These are phyloP conservation scores for Globisporangium orthogonon DNA, from an alignment of 352 stramenopile genomes.

Conservation along the genomic window DNA sequence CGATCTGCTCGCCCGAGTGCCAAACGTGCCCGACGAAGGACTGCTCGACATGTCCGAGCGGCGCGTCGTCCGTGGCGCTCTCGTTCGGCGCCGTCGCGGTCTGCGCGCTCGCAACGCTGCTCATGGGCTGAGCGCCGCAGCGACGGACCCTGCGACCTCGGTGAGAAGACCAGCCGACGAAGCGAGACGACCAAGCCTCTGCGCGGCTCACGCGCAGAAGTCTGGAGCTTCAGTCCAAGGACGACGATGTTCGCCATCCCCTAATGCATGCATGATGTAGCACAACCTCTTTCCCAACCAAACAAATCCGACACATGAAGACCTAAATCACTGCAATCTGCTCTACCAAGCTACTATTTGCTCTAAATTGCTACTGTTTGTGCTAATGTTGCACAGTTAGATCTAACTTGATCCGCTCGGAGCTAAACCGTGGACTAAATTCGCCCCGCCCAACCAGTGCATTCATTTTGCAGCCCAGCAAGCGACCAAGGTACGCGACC, in stretches of 20 bases:
- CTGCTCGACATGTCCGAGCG: conserved; percentile 20
- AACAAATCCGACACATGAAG: background rate
- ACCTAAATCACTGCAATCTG: background rate
- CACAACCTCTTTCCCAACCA: background rate
- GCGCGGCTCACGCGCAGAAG: too few species aligned
- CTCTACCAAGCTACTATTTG: background rate
- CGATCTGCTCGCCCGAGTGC: conserved; percentile 25
- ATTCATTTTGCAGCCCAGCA: conserved; percentile 12
- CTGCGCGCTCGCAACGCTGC: conserved; percentile 12
- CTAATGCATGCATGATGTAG: background rate
- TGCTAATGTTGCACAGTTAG: background rate
- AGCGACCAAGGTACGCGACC: conserved; percentile 5
- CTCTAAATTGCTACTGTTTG: background rate
- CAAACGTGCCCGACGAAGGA: conserved; percentile 16
- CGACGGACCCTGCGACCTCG: background rate
- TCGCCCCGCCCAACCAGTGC: conserved; percentile 4
- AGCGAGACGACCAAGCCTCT: background rate
- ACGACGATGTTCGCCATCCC: background rate
- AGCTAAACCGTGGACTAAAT: background rate
- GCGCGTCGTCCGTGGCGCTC: conserved; percentile 19
- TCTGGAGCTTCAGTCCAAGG: too few species aligned
- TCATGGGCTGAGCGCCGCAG: conserved; percentile 14
- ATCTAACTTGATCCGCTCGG: background rate
- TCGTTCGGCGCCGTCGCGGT: conserved; percentile 21
- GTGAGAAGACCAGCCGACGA: too few species aligned